These are phyloP conservation scores for Colletotrichum sp. DNA, from an alignment of 2,329 filamentous ascomycete genomes.

Conservation along the genomic window DNA sequence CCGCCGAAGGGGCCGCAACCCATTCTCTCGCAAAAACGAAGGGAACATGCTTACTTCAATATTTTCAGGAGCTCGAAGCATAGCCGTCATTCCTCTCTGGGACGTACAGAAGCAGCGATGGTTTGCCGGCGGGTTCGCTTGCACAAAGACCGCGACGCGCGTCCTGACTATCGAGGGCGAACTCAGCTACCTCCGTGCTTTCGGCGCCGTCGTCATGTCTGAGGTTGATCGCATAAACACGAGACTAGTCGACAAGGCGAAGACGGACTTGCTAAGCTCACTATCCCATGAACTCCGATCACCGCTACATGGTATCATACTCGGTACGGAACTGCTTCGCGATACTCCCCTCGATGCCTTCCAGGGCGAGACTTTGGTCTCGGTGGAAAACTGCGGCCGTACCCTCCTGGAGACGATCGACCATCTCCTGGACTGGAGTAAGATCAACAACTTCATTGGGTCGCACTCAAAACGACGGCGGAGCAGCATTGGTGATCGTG, in stretches of 20 bases:
- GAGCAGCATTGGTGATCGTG: background rate
- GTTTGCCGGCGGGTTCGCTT: conserved; percentile 55
- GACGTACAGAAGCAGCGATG: conserved; percentile 48
- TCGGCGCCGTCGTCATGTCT: conserved; percentile 59
- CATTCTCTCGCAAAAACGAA: conserved; percentile 25
- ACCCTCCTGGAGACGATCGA: conserved; percentile 54
- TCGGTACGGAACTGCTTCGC: conserved; percentile 56
- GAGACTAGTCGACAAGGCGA: conserved; percentile 46
- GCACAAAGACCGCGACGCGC: conserved; percentile 47
- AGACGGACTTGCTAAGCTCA: conserved; percentile 63
- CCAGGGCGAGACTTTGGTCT: conserved; percentile 46
- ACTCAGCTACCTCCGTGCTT: conserved; percentile 55
- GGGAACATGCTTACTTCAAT: conserved; percentile 32
- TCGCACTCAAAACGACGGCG: background rate
- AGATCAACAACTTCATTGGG: conserved; percentile 37
- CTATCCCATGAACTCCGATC: conserved; percentile 67
- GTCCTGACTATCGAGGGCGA: conserved; percentile 52
- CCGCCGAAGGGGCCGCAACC: background rate
- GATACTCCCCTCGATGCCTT: conserved; percentile 51
- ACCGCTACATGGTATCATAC: conserved; percentile 65
- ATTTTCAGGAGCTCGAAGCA: conserved; percentile 48
- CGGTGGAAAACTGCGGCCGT: conserved; percentile 48
- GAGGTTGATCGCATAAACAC: conserved; percentile 54
- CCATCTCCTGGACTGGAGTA: conserved; percentile 50
- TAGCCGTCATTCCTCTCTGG: conserved; percentile 55